Percentiles rank a stretch among this genome's conserved stretches.
phyloP scores from a whole-genome alignment of 2,329 filamentous ascomycete species.

The Coleophoma cylindrospora region DNA sequence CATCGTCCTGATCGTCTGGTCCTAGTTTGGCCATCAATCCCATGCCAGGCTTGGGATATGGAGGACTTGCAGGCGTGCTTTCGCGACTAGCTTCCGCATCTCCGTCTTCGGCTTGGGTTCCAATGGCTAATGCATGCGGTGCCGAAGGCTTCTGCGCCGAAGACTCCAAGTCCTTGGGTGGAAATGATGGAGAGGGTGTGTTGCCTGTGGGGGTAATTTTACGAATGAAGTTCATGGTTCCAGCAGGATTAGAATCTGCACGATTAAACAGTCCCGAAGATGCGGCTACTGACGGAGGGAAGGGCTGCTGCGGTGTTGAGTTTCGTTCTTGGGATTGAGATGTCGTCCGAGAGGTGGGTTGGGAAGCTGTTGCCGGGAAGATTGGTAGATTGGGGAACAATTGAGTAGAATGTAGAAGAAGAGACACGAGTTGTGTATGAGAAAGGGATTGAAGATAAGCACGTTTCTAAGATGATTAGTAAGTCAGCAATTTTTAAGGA shows the following conservation, averaged over 20 bases:
- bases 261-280: constrained; percentile 28
- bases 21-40: constrained; percentile 48
- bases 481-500: constrained; percentile 1
- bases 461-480: constrained; percentile 42
- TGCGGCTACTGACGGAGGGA: constrained; percentile 25
- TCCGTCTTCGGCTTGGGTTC: constrained; percentile 10
- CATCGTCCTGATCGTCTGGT: constrained; percentile 51
- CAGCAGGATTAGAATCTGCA: constrained; percentile 30
- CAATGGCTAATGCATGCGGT: not conserved
- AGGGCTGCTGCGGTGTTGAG: constrained; percentile 15
- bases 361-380: constrained; percentile 38
- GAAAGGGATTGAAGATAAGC: constrained; percentile 58
- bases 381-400: constrained; percentile 61
- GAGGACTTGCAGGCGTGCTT: constrained; percentile 51
- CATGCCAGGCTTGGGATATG: constrained; percentile 59
- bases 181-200: constrained; percentile 33
- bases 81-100: constrained; percentile 31
- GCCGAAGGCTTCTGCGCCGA: constrained; percentile 18
- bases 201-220: constrained; percentile 20
- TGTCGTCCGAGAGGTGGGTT: constrained; percentile 4
- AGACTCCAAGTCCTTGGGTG: constrained; percentile 8
- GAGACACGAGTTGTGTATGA: constrained; percentile 55
- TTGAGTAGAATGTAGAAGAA: constrained; percentile 57
- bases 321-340: constrained; percentile 17
- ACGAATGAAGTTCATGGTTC: constrained; percentile 33